Evolutionary conservation across 345 rosid species (phyloP), one percentile per base, ranked within the genome.

Genomic region (Acer yangbiense): DNA sequence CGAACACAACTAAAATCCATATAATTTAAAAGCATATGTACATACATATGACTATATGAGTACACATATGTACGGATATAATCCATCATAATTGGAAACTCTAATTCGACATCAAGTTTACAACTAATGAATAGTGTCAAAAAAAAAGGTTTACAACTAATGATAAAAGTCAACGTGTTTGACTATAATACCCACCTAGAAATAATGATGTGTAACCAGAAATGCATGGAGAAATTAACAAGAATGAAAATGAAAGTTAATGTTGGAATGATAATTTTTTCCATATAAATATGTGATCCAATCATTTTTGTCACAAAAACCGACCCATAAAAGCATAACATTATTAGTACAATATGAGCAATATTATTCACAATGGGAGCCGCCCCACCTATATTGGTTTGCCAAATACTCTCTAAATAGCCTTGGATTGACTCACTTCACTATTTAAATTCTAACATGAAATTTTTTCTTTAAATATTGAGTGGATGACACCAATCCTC

Each of bases 401-500:
- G 84, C 81, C 85, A 81, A 66, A 25, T 71, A 39, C 54, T 68
- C 62, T 46, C n/a, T 69, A 66, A 7, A 50, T 54, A 16, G 18
- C 61, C 20, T 7, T 52, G 18, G 75, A 70, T 77, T 74, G 75
- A 71, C 73, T 43, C 12, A n/a, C 4, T 29, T 57, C 61, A 18
- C 11, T 27, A 50, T n/a, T 58, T n/a, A 54, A 58, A 9, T 20
- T 68, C 68, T 60, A 35, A 18, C 16, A 55, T 39, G 4, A 11
- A 35, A 21, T 13, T 9, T 54, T 17, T 52, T 46, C 72, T 61
- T 68, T 74, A 55, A 54, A 79, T 83, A 35, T 35, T 35, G 67
- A 83, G 84, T 81, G 83, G 78, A 81, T 77, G 81, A 76, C 81
- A 57, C 79, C 68, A 73, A 76, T 73, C 48, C 79, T 46, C 79